Evolutionary conservation across 768 basidiomycete species (phyloP).

Genomic region (Tephrocybe sp.): DNA sequence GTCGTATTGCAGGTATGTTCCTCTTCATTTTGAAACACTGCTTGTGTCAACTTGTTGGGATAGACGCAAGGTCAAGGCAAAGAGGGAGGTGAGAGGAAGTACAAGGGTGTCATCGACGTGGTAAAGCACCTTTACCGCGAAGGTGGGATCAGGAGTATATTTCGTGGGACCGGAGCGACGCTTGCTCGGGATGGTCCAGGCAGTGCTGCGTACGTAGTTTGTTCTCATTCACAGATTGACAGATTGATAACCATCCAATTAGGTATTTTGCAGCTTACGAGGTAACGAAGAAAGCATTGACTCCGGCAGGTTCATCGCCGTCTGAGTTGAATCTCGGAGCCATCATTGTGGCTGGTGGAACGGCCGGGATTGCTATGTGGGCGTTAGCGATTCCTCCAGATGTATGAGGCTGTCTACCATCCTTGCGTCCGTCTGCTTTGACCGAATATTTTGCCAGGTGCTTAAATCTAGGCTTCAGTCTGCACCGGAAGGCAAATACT

Average conservation of each 20-base stretch:
- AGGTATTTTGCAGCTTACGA: slow-evolving; percentile 99
- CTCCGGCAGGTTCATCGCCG: slow-evolving; percentile 77
- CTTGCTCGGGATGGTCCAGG: slow-evolving; percentile 95
- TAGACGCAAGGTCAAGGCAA: slow-evolving; percentile 86
- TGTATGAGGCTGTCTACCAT: slow-evolving; percentile 59
- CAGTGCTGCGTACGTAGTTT: slow-evolving; percentile 79
- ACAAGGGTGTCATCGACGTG: slow-evolving; percentile 92
- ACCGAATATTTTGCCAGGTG: slow-evolving; percentile 51
- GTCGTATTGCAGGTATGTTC: slow-evolving; percentile 81
- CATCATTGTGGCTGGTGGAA: slow-evolving; percentile 89
- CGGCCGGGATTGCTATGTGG: slow-evolving; percentile 99
- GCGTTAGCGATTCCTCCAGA: slow-evolving; percentile 95
- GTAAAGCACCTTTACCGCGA: slow-evolving; percentile 89
- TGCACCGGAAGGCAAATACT: slow-evolving; percentile 97
- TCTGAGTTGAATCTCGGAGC: slow-evolving; percentile 82
- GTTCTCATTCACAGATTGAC: neutral
- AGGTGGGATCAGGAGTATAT: slow-evolving; percentile 90
- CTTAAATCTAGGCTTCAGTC: slow-evolving; percentile 95
- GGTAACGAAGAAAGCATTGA: slow-evolving; percentile 84
- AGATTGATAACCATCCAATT: slow-evolving; percentile 10
- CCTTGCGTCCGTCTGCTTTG: no score
- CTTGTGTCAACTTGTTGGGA: slow-evolving; percentile 6
- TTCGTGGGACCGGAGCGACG: slow-evolving; percentile 91
- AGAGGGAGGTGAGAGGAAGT: slow-evolving; percentile 52
- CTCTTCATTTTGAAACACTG: neutral